Evolutionary conservation across 192 early-diverging fungal genomes (phyloP), one percentile per base, ranked within the genome.

Genomic region (Linnemannia hyalina): DNA sequence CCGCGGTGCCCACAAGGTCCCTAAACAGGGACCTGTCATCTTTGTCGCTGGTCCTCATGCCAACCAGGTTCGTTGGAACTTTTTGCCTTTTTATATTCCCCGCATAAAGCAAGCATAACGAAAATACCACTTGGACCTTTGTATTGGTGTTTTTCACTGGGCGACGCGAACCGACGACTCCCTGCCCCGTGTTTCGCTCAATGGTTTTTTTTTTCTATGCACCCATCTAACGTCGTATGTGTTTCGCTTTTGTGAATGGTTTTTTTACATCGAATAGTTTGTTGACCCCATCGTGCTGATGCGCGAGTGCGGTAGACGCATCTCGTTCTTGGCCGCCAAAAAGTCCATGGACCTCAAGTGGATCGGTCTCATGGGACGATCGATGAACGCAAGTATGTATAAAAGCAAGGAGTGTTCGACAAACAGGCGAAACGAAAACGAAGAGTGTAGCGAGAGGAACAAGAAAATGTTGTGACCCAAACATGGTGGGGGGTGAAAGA

Each of bases 281-380:
- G 94, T 99, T 42, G 98, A 99, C 88, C 97, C 98, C 8, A 77
- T 98, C 52, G 94, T 98, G 77, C 89, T 99, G 20, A 94, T 98
- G 81, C 93, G 92, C 71, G 95, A 96, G 76, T 96, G 95, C 65
- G 89, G 91, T 36, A 91, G 98, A 73, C 90, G 92, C 42, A 95
- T 96, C 32, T 96, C 93, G 52, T 97, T 96, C 76, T 69, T 97
- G 63, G 92, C 92, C 65, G 97, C 97, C 16, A 95, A 95, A 82
- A 96, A 96, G 79, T 96, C 95, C 35, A 98, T 98, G 97, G 93
- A 95, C 44, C 94, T 94, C 85, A 88, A 83, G 80, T 95, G 92
- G 76, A 96, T 99, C 74, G 98, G 97, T 7, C 87, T 93, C 70
- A 95, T 98, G 83, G 97, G 94, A 38, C 86, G 95, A 23, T 82